phyloP scores from a whole-genome alignment of 1,139 yeast genomes.

The Yamadazyma siamensis region DNA sequence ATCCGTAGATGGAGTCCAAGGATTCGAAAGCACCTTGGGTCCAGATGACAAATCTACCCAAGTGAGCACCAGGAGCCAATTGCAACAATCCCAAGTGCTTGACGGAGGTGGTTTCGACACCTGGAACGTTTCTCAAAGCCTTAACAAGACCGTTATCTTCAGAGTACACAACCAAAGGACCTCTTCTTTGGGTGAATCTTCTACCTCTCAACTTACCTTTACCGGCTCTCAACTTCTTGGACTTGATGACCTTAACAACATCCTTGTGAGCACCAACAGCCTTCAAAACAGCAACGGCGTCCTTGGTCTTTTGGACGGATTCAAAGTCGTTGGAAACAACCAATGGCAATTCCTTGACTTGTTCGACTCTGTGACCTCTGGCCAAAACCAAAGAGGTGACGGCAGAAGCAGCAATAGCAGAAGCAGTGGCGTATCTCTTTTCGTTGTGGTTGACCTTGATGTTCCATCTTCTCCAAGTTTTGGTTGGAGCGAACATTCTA shows the following conservation, averaged over 20 bases:
- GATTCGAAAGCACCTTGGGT: constrained; percentile 97
- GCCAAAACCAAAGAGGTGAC: constrained; percentile 98
- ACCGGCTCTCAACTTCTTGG: constrained; percentile 99
- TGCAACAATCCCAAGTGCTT: constrained; percentile 93
- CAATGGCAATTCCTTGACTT: constrained; percentile 97
- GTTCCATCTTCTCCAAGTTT: constrained; percentile 99
- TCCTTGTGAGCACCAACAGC: constrained; percentile 99
- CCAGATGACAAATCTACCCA: constrained; percentile 99
- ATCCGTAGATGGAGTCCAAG: constrained; percentile 96
- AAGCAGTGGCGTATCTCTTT: constrained; percentile 99
- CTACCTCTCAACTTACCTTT: constrained; percentile 99
- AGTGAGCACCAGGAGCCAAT: constrained; percentile 99
- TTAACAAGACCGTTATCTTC: constrained; percentile 96
- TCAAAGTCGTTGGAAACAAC: constrained; percentile 94
- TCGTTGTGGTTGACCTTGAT: constrained; percentile 99
- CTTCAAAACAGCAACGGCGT: constrained; percentile 97
- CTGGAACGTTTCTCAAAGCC: constrained; percentile 99
- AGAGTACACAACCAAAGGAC: constrained; percentile 98
- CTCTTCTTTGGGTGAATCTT: constrained; percentile 99
- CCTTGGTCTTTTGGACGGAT: constrained; percentile 94
- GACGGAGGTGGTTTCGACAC: constrained; percentile 97
- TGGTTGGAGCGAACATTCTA: constrained; percentile 99
- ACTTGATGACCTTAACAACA: constrained; percentile 95
- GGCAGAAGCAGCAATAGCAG: constrained; percentile 99
- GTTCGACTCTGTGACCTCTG: constrained; percentile 99